Base-by-base conservation (phyloP, 176 grass and related monocot species). In the Carex myosuroides region DNA sequence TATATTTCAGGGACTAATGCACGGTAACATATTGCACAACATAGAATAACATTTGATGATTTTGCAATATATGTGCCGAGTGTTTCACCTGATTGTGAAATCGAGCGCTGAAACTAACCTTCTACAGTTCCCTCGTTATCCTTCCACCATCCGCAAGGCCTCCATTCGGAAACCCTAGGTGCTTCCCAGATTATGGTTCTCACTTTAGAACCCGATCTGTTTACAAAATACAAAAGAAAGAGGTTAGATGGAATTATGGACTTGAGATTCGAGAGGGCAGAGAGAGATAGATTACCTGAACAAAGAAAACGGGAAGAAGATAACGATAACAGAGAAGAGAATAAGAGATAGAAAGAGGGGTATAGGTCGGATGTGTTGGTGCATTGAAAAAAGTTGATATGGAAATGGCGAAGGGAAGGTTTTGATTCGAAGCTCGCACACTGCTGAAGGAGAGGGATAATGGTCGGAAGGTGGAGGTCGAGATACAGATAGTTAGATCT, bases 81-180 rank as follows among this genome's bases (percentile, higher is more conserved):
- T 48, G 56, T 53, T 78, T 78, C 77, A 72, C 13, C 16, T 80
- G 55, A 22, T 18, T 17, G 46, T 86, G 61, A 57, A 20, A 66
- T 56, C 6, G 24, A 30, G 18, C 39, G 8, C 53, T 57, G 60
- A 29, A 64, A 65, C 84, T 67, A 30, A 76, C 62, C 67, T 85
- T 52, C 78, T 46, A 70, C 14, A 74, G 85, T 79, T 87, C 86
- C 60, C 18, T 86, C 21, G 4, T 65, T 80, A 13, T 84, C 76
- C 61, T 81, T 86, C 91, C 93, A 91, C 93, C 93, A 92, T n/a
- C 33, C 66, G 87, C 93, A 95, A 9, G 88, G 85, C n/a, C 89
- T 84, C 93, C 93, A 92, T 86, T 92, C 87, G 46, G 82, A 89
- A 64, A 84, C 16, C 56, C 90, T 86, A 60, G 65, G 87, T 80